Conservation (phyloP, 768 basidiomycete species). For the Trametes gibbosa region DNA sequence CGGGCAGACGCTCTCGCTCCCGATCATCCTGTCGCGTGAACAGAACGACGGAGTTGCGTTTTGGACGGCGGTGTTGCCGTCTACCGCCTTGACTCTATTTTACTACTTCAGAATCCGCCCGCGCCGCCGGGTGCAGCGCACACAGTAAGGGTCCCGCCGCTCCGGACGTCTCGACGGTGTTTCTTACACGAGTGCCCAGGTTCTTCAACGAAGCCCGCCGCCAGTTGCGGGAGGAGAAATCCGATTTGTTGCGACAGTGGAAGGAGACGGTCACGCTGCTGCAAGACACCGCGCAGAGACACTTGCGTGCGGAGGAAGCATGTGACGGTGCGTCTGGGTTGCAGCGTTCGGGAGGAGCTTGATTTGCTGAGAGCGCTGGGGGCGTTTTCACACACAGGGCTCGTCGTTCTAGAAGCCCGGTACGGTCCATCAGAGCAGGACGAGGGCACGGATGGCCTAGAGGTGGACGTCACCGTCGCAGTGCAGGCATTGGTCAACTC, state of each 20-base stretch:
- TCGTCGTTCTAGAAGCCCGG: slow-evolving; percentile 72
- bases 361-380: slow-evolving; percentile 1
- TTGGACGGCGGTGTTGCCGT: slow-evolving; percentile 53
- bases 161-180: slow-evolving; percentile 10
- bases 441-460: slow-evolving; percentile 50
- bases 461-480: slow-evolving; percentile 76
- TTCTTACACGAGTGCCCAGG: slow-evolving; percentile 36
- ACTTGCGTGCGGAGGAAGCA: slow-evolving; percentile 58
- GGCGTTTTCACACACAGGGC: slow-evolving; percentile 43
- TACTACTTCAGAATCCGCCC: slow-evolving; percentile 61
- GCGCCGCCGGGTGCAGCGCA: slow-evolving; percentile 49
- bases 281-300: slow-evolving; percentile 63
- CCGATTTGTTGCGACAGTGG: slow-evolving; percentile 59
- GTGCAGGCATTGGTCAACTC: slow-evolving; percentile 79
- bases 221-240: slow-evolving; percentile 61
- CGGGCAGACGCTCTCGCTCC: slow-evolving; percentile 55
- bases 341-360: slow-evolving; percentile 11
- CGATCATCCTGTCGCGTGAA: slow-evolving; percentile 54
- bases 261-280: slow-evolving; percentile 62
- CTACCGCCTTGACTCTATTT: slow-evolving; percentile 47
- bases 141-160: slow-evolving; percentile 42
- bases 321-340: slow-evolving; percentile 52
- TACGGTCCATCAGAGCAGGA: slow-evolving; percentile 61
- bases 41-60: slow-evolving; percentile 46
- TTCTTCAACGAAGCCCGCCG: slow-evolving; percentile 65